Evolutionary conservation across 768 basidiomycete genomes (phyloP).

Genomic region (Harrya chromipes): DNA sequence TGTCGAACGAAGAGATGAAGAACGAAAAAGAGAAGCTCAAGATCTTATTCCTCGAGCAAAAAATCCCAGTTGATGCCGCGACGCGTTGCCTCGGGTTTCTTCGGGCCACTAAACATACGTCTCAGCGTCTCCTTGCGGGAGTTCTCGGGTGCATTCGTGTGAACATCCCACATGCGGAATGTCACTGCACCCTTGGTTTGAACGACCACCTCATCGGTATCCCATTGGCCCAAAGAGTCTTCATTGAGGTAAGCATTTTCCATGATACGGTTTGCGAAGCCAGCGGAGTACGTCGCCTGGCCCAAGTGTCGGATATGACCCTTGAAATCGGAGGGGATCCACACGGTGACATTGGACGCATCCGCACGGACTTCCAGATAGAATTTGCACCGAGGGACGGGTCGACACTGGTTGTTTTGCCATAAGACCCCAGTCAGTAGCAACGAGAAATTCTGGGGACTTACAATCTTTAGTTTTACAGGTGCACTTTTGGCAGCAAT

Average conservation of each 20-base stretch:
- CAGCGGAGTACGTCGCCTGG: conserved; percentile 59
- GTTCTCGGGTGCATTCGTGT: conserved; percentile 61
- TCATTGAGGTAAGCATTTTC: conserved; percentile 49
- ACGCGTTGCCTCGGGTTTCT: conserved; percentile 47
- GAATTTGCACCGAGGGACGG: conserved; percentile 50
- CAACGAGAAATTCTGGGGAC: conserved; percentile 28
- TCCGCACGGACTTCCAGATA: conserved; percentile 62
- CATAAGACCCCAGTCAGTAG: not conserved
- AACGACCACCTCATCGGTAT: conserved; percentile 63
- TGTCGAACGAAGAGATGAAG: conserved; percentile 15
- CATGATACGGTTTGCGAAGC: conserved; percentile 69
- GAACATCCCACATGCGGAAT: conserved; percentile 80
- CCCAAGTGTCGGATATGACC: conserved; percentile 60
- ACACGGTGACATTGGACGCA: conserved; percentile 70
- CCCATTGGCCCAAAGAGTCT: conserved; percentile 31
- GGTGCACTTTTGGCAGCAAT: conserved; percentile 49
- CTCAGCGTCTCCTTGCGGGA: conserved; percentile 58
- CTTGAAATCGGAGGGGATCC: conserved; percentile 77
- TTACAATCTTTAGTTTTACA: conserved; percentile 70
- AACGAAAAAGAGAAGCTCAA: not conserved
- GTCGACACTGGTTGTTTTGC: conserved; percentile 48
- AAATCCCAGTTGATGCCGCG: conserved; percentile 71
- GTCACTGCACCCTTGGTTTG: conserved; percentile 57
- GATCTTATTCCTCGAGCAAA: conserved; percentile 62
- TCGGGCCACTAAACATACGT: conserved; percentile 57